Evolutionary conservation across 768 basidiomycete genomes (phyloP), one percentile per base, ranked within the genome.

Genomic region (Termitomyces heimii): DNA sequence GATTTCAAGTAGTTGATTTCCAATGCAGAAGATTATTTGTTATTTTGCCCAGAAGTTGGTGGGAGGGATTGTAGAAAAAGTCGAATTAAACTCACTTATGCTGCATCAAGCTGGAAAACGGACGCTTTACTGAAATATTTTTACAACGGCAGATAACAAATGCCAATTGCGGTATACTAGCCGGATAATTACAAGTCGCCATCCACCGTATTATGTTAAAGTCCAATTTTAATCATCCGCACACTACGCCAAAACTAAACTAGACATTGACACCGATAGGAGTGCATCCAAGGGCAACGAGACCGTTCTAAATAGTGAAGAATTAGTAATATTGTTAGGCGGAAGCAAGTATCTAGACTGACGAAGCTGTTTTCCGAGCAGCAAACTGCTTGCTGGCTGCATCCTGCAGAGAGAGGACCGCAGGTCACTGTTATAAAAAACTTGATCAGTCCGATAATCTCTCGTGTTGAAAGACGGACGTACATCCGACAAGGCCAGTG

Each of bases 271-370:
- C 18, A 31, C 52, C 32, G 16, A 57, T 53, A 42, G 56, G 56
- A 46, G 44, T 47, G 44, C 56, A 57, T 26, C 56, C 56, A 37
- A 57, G n/a, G 12, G 51, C 44, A 22, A 57, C 44, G 40, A 57
- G 34, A 50, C 56, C 56, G 16, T 57, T 53, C 56, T 57, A 24
- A 16, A 57, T 20, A 39, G 4, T 2, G 12, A 28, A 37, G 2
- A 40, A 47, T 26, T 2, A 46, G 39, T 4, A 1, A 43, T 10
- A 49, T 40, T 43, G 22, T 29, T 7, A 24, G n/a, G 22, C 1
- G 3, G 3, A 56, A n/a, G 31, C 5, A 14, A 31, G 20, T 18
- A 18, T 40, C 16, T 50, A 16, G 10, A 52, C 56, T 39, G 12
- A 57, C 56, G 44, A 57, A 57, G 28, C 37, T 24, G 20, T 57